Base-by-base conservation (phyloP, 495 filamentous ascomycete species). In the Xylaria cubensis region DNA sequence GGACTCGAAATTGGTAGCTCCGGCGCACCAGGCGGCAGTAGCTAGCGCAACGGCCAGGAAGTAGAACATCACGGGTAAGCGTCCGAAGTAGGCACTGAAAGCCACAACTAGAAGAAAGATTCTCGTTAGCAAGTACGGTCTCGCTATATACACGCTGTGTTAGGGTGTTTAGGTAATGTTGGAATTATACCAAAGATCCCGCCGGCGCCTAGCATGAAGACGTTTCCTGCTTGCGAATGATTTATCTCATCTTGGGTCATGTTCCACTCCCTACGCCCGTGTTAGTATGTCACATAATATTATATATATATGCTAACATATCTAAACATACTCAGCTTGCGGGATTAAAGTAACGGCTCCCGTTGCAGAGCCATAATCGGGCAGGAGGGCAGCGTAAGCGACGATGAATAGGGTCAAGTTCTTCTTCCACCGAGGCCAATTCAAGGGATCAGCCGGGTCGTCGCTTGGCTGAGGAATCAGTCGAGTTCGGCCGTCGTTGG, bases 381-480 rank as follows among this genome's bases (percentile, higher is more conserved):
- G 83, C 5, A 90, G 73, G 72, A 90, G 88, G 0, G 88, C 85
- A 19, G 81, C 83, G n/a, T 80, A 76, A 0, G 86, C 82, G 12
- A 91, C 82, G 17, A 90, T 78, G 21, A 86, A 79, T 0, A 91
- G 82, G 48, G 88, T 86, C 26, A 86, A 19, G 66, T 88, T 82
- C 75, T 91, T 91, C 73, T 82, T 86, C 21, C 70, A 72, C 72
- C 76, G 76, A 44, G 72, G 80, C 89, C 89, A 91, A 74, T 90
- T 91, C 42, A 92, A 79, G 0, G 89, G 89, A 73, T 91, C 90
- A 62, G 87, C 80, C 0, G 84, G 82, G 66, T 89, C 85, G 61
- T 82, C 79, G 67, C 81, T 85, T 1, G 90, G 89, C 77, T 91
- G 88, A 0, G 89, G 90, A 56, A 90, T 89, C 10, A 91, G 81